Evolutionary conservation across 768 basidiomycete species (phyloP), one percentile per base, ranked within the genome.

Genomic region (Scleroderma bovista): DNA sequence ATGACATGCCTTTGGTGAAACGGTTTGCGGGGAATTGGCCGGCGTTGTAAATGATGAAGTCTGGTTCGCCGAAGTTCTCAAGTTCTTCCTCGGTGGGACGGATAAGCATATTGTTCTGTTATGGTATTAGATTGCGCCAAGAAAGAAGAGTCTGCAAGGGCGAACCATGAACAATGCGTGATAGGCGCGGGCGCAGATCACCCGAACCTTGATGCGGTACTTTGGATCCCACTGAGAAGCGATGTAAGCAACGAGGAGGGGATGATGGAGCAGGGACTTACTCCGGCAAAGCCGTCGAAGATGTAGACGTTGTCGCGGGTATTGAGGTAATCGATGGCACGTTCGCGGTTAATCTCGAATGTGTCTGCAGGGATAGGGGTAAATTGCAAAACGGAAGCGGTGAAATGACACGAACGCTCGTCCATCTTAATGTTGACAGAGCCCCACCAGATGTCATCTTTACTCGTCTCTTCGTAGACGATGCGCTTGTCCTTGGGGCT

Each of bases 11-110:
- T 76, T 96, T 93, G 53, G 96, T 99, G 80, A 98, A 98, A 39
- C 96, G 88, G 70, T 99, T 99, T 60, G 96, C 96, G 13, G 96
- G 95, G 86, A 99, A 98, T 69, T 97, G 94, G 56, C 96, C 96
- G 41, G 96, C 96, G 71, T 98, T 98, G 83, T 98, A 97, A 70
- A 99, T 97, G 74, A 93, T 96, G 71, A 99, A 99, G 65, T 99
- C 96, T 40, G 96, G 96, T 63, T 95, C 91, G 65, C 95, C 96
- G 66, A 96, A 99, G 65, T 86, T 78, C 54, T 82, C 84, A 37
- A 99, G 82, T 70, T 99, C 93, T 60, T 94, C 89, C 50, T 89
- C 83, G 6, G 94, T 95, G 37, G 96, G 96, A 51, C 96, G 91
- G 69, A 99, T 99, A 53, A 99, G 82, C 96, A 99, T 97, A 79